These are phyloP conservation scores for Ramularia collo-cygni DNA, from an alignment of 2,329 filamentous ascomycete species.

Conservation along the genomic window DNA sequence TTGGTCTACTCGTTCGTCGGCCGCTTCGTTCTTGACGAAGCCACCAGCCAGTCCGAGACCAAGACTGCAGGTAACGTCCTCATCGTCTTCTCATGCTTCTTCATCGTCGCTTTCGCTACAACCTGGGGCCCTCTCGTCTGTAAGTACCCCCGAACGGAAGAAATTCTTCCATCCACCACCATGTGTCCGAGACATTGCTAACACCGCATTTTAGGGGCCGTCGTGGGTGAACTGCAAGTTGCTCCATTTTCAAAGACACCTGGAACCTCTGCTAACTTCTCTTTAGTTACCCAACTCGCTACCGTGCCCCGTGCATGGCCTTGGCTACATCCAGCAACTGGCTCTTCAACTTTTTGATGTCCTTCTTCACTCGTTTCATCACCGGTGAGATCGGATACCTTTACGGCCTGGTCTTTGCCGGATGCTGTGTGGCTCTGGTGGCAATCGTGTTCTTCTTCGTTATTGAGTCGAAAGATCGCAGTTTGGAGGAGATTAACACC, in stretches of 20 bases:
- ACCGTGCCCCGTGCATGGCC: slow-evolving; percentile 40
- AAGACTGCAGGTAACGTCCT: slow-evolving; percentile 27
- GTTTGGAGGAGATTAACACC: slow-evolving; percentile 36
- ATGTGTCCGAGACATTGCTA: too few relatives aligned
- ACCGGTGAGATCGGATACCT: slow-evolving; percentile 33
- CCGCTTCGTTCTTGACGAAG: slow-evolving; percentile 20
- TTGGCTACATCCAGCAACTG: slow-evolving; percentile 41
- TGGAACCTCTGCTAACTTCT: too few relatives aligned
- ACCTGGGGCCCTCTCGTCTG: slow-evolving; percentile 28
- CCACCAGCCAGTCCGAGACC: slow-evolving; percentile 15
- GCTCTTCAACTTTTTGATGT: slow-evolving; percentile 38
- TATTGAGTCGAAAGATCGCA: slow-evolving; percentile 32
- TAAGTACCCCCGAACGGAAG: too few relatives aligned
- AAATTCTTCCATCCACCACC: not conserved
- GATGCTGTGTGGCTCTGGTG: slow-evolving; percentile 29
- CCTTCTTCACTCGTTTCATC: slow-evolving; percentile 35
- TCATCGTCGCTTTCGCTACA: slow-evolving; percentile 31
- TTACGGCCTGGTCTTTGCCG: slow-evolving; percentile 36
- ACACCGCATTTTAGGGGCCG: too few relatives aligned
- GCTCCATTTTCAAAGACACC: too few relatives aligned
- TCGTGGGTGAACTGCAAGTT: slow-evolving; percentile 32
- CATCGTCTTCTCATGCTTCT: slow-evolving; percentile 32
- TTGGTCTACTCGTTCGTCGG: slow-evolving; percentile 46
- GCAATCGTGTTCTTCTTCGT: slow-evolving; percentile 35
- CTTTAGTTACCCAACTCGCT: slow-evolving; percentile 30